Percentiles rank a stretch among this genome's conserved stretches.
Evolutionary conservation across 371 early-diverging fungal species (phyloP).

Genomic region (Phascolomyces articulosus): DNA sequence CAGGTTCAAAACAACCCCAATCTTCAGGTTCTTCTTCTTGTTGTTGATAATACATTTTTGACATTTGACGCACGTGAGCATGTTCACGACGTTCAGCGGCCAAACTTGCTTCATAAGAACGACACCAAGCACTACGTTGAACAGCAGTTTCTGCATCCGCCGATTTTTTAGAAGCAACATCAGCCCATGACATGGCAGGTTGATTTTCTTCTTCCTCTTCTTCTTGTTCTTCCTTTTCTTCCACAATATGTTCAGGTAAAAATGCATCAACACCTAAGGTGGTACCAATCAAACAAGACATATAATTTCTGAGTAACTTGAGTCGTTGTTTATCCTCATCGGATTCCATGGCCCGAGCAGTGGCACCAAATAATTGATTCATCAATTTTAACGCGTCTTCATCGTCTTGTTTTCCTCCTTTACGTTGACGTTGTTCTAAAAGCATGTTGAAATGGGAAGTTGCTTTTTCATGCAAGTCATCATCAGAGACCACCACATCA

Average conservation of each 20-base stretch:
- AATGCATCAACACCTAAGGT: conserved; percentile 19
- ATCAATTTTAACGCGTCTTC: conserved; percentile 14
- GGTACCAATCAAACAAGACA: conserved; percentile 19
- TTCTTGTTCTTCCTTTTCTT: conserved; percentile 15
- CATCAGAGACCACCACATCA: conserved; percentile 9
- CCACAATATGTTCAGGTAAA: conserved; percentile 10
- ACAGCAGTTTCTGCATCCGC: background rate
- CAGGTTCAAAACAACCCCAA: conserved; percentile 20
- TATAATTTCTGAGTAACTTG: conserved; percentile 15
- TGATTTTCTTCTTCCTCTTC: conserved; percentile 19
- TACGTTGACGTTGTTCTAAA: conserved; percentile 17
- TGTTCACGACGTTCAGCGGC: conserved; percentile 19
- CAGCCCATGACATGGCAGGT: conserved; percentile 29
- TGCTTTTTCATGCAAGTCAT: conserved; percentile 11
- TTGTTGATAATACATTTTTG: conserved; percentile 6
- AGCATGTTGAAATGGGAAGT: conserved; percentile 20
- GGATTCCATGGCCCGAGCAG: conserved; percentile 41
- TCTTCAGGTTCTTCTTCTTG: conserved; percentile 16
- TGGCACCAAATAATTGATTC: conserved; percentile 39
- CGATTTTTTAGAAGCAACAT: conserved; percentile 27
- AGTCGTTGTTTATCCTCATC: conserved; percentile 47
- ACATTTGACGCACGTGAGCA: conserved; percentile 14
- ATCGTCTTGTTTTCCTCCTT: conserved; percentile 10
- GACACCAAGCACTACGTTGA: conserved; percentile 12
- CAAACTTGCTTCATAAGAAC: conserved; percentile 16